A percentile compares a stretch with the other conserved stretches of the same genome.
These are phyloP conservation scores for Saccharum hybrid DNA, from an alignment of 202 grass and related monocot species.

Conservation along the genomic window DNA sequence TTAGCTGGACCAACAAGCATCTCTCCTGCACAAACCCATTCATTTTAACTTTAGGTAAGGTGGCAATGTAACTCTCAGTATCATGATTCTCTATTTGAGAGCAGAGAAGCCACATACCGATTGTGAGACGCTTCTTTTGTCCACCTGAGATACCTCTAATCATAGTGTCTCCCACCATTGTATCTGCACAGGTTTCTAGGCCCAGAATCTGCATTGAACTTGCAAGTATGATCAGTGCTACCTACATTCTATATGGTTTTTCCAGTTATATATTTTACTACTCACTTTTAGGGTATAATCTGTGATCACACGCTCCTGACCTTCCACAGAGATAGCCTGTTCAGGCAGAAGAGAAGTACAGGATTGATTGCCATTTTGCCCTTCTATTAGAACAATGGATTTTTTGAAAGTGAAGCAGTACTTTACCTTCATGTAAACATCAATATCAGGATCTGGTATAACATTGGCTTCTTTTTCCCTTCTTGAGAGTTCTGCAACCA, in stretches of 20 bases:
- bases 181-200: slow-evolving; percentile 88
- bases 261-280: too few relatives aligned
- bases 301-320: too few relatives aligned
- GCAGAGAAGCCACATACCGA: slow-evolving; percentile 52
- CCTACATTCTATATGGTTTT: too few relatives aligned
- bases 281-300: too few relatives aligned
- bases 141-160: slow-evolving; percentile 93
- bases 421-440: slow-evolving; percentile 77
- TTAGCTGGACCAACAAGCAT: slow-evolving; percentile 95
- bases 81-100: slow-evolving; percentile 38
- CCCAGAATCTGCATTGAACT: slow-evolving; percentile 68
- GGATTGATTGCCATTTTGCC: too few relatives aligned
- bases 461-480: slow-evolving; percentile 92
- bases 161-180: slow-evolving; percentile 92
- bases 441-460: slow-evolving; percentile 85
- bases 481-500: slow-evolving; percentile 84
- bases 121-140: slow-evolving; percentile 95
- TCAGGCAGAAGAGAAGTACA: background rate
- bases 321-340: too few relatives aligned
- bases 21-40: slow-evolving; percentile 58
- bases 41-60: too few relatives aligned
- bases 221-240: too few relatives aligned
- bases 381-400: too few relatives aligned
- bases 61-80: background rate
- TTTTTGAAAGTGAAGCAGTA: too few relatives aligned